phyloP scores from a whole-genome alignment of 2,329 filamentous ascomycete genomes.

The Drechslera avenae region DNA sequence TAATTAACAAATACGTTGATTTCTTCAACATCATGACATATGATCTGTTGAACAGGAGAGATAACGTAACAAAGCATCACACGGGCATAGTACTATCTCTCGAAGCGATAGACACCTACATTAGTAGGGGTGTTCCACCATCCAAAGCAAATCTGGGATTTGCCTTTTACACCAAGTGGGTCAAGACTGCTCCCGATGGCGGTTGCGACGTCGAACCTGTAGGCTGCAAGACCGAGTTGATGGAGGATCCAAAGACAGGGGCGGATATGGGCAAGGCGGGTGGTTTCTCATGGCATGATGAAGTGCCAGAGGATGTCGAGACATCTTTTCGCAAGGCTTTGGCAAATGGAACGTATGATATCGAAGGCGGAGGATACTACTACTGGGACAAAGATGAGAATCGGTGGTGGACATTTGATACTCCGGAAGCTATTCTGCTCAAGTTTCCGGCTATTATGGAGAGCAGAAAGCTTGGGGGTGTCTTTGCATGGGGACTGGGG shows the following conservation, averaged over 20 bases:
- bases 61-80: constrained; percentile 68
- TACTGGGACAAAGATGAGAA: constrained; percentile 66
- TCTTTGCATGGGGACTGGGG: constrained; percentile 76
- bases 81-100: constrained; percentile 63
- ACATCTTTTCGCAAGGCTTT: constrained; percentile 64
- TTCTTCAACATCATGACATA: constrained; percentile 71
- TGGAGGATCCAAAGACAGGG: constrained; percentile 66
- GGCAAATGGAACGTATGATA: constrained; percentile 61
- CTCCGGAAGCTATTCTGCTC: constrained; percentile 60
- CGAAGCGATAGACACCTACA: constrained; percentile 63
- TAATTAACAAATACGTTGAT: constrained; percentile 44
- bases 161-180: constrained; percentile 72
- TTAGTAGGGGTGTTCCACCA: constrained; percentile 59
- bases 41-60: constrained; percentile 71
- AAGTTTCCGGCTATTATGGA: constrained; percentile 67
- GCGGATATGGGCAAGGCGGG: constrained; percentile 63
- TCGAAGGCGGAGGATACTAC: constrained; percentile 65
- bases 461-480: constrained; percentile 64
- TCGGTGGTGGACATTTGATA: constrained; percentile 77
- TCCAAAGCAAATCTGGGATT: constrained; percentile 67
- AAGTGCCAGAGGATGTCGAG: constrained; percentile 50
- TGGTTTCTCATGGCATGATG: constrained; percentile 57
- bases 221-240: constrained; percentile 64
- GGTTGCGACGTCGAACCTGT: constrained; percentile 56
- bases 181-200: constrained; percentile 56